A percentile compares a stretch with the other conserved stretches of the same genome.
phyloP scores from a whole-genome alignment of 176 grass and related monocot genomes.

The Poa annua region DNA sequence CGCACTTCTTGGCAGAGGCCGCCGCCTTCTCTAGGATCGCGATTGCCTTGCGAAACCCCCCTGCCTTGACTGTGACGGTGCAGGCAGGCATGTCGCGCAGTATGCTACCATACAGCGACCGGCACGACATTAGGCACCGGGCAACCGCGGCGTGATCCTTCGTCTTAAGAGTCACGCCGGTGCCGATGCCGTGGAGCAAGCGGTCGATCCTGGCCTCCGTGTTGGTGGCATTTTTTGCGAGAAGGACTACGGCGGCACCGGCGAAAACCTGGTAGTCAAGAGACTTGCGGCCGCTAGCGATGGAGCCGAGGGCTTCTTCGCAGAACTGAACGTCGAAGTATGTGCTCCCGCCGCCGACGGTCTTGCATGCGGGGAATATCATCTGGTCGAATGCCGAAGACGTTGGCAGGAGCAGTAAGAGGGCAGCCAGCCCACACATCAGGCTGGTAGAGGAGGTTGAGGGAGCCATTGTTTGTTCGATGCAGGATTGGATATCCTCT shows the following conservation, averaged over 20 bases:
- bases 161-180: background rate
- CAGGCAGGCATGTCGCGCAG: background rate
- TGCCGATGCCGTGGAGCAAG: background rate
- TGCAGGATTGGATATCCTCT: no score
- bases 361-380: constrained; percentile 22
- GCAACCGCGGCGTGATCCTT: background rate
- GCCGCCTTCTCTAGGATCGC: background rate
- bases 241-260: background rate
- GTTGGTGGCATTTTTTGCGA: constrained; percentile 7
- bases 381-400: background rate
- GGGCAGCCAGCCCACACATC: no score
- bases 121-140: constrained; percentile 29
- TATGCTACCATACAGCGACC: background rate
- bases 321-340: constrained; percentile 33
- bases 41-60: background rate
- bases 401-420: no score
- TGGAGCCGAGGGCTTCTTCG: constrained; percentile 21
- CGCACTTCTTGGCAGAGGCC: background rate
- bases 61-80: background rate
- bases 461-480: no score
- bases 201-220: constrained; percentile 24
- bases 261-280: background rate
- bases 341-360: constrained; percentile 17
- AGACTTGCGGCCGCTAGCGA: background rate
- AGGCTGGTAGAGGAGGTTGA: no score